phyloP scores from a whole-genome alignment of 257 asterid genomes.

The Linderniella brevidens region DNA sequence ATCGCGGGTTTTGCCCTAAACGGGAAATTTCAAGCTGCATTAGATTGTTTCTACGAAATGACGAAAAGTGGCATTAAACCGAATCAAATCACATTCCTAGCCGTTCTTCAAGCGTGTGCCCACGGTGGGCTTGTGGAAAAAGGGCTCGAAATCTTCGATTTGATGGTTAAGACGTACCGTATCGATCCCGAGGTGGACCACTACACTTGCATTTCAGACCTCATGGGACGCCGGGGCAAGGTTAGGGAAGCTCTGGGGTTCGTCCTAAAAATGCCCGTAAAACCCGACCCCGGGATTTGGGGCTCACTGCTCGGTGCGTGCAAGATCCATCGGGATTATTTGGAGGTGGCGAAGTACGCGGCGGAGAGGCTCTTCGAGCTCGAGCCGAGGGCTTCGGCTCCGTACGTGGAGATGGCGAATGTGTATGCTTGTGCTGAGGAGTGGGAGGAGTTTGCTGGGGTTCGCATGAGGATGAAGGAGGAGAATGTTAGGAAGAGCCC shows the following conservation, averaged over 20 bases:
- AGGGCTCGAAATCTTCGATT: constrained; percentile 26
- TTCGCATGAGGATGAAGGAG: constrained; percentile 33
- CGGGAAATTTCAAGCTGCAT: constrained; percentile 31
- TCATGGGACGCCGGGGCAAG: constrained; percentile 49
- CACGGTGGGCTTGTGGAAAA: constrained; percentile 47
- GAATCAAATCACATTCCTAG: constrained; percentile 44
- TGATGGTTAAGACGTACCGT: constrained; percentile 22
- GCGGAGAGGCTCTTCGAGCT: constrained; percentile 26
- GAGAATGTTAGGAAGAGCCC: constrained; percentile 30
- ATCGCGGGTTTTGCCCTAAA: constrained; percentile 50
- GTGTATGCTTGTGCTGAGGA: constrained; percentile 39
- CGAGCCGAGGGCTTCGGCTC: constrained; percentile 47
- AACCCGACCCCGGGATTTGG: constrained; percentile 64
- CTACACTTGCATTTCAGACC: constrained; percentile 46
- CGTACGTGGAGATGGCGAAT: constrained; percentile 62
- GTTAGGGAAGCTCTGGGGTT: constrained; percentile 38
- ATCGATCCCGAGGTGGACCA: constrained; percentile 34
- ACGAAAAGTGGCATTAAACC: constrained; percentile 31
- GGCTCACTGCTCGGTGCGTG: constrained; percentile 51
- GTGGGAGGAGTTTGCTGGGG: constrained; percentile 36
- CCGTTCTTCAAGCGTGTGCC: constrained; percentile 65
- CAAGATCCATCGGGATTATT: constrained; percentile 30
- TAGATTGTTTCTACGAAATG: constrained; percentile 32
- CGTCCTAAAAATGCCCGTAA: constrained; percentile 28
- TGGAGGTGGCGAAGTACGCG: constrained; percentile 39